Base-by-base conservation (phyloP, 1,284 basidiomycete genomes). In the Ganoderma lingzhi region DNA sequence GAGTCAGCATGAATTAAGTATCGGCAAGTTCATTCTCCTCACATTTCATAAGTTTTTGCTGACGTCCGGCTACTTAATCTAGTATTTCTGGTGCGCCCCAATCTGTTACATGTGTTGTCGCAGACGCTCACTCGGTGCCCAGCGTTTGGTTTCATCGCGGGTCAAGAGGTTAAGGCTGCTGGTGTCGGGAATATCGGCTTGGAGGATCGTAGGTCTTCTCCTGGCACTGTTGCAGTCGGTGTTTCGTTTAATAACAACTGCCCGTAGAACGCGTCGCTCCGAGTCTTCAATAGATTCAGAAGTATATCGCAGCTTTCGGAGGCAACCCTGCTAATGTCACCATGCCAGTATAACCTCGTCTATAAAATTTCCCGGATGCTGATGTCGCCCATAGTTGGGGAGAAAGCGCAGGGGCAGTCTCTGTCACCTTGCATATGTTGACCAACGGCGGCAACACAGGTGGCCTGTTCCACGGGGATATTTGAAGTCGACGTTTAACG, bases 281-380 rank as follows among this genome's bases (percentile, higher is more conserved):
- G n/a, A n/a, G n/a, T n/a, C 77, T 93, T 19, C 76, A 86, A 66
- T 93, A 90, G 90, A 75, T 85, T 0, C 79, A 83, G 55, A 68
- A 78, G 61, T 81, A 85, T 67, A 84, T 86, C 64, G 51, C 67
- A 10, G 73, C 71, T 0, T 84, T 84, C 67, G 81, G 84, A 9
- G 84, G 84, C 2, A 81, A 85, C 69, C 75, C 78, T 1, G 71
- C 67, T 9, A 81, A 81, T 63, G 77, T 81, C 12, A 81, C 75
- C 23, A 77, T 80, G 78, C 53, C 4, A 35, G 35, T 35, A 35
- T 35, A 35, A 35, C 35, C 35, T 8, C 8, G 1, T 35, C 35
- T 35, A 35, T 8, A 3, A 35, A 35, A 35, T 35, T 35, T 8
- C 35, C 35, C 35, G 8, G 35, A 35, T 35, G 35, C 35, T 35